Evolutionary conservation across 202 grass and related monocot genomes (phyloP), one percentile per base, ranked within the genome.

Genomic region (Panicum virgatum): DNA sequence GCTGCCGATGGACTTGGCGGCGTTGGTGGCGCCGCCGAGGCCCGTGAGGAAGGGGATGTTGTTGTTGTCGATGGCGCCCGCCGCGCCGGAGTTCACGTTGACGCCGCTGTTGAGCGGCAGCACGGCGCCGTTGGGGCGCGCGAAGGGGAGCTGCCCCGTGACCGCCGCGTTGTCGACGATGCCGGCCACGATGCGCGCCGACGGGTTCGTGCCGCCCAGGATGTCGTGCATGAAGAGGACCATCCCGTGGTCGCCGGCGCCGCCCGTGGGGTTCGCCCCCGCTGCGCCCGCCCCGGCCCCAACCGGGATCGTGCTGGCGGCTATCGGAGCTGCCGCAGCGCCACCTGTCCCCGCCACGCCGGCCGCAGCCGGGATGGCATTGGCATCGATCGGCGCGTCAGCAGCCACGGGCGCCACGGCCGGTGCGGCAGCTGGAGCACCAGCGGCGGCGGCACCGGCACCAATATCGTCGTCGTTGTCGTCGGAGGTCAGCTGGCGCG

Each of bases 21-120:
- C 84, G 74, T 78, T 90, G 56, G 87, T 93, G 66, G 84, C 85
- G 42, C 91, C 91, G 48, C 91, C 91, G 6, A 93, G 91, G 50
- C 90, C 90, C 20, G 87, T 93, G 10, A 93, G 91, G 74, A 93
- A 93, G 6, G 91, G 91, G 78, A 93, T 87, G 66, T 93, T 93
- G 87, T 90, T 90, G 80, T 93, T 93, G 56, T 90, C 80, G 75
- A 93, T 43, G 77, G 84, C 91, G 60, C 87, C 45, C 20, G 82
- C 81, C 20, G 87, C 82, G 26, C 79, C 83, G 43, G 57, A 50
- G 57, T 90, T 93, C 18, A 87, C 84, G 74, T 77, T 87, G 42
- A 90, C 87, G 6, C 84, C 84, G 81, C 69, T 60, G 69, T 89
- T 88, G 50, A 92, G 86, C 0, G 90, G 90, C 2, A 92, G 81